Evolutionary conservation across 495 filamentous ascomycete species (phyloP).

Genomic region (Xylaria longipes): DNA sequence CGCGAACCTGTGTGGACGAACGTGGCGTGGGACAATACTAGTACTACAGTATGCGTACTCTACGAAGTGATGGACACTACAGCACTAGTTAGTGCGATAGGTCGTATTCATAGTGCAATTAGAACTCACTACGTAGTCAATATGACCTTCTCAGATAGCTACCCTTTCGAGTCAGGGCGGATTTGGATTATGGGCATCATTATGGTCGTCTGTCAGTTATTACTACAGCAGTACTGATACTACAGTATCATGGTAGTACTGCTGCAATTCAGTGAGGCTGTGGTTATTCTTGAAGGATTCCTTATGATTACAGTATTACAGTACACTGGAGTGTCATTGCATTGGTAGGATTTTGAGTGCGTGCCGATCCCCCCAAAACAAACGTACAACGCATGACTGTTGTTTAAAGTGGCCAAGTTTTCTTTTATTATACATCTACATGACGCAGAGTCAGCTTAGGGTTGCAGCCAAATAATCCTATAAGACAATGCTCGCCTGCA

Average conservation of each 20-base stretch:
- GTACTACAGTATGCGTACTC: background rate
- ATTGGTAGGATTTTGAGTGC: constrained; percentile 14
- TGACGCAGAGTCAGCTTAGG: constrained; percentile 22
- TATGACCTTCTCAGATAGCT: background rate
- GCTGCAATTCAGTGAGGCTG: background rate
- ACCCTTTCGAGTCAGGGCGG: background rate
- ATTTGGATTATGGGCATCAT: background rate
- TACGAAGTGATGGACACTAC: too few species aligned
- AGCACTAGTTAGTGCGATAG: background rate
- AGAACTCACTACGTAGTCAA: background rate
- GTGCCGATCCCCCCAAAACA: constrained; percentile 3
- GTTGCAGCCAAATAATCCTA: constrained; percentile 22
- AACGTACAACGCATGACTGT: constrained; percentile 11
- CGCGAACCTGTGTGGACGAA: background rate
- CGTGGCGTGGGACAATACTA: background rate
- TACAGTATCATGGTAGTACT: background rate
- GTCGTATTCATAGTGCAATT: constrained; percentile 1
- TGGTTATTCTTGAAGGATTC: background rate
- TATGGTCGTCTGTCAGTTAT: background rate
- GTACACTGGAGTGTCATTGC: background rate
- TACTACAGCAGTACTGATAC: background rate
- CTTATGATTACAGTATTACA: background rate
- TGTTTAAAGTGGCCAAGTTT: constrained; percentile 12
- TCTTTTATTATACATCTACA: constrained; percentile 24
- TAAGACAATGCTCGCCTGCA: background rate